Evolutionary conservation across 768 basidiomycete species (phyloP).

Genomic region (Leccinum arenicola): DNA sequence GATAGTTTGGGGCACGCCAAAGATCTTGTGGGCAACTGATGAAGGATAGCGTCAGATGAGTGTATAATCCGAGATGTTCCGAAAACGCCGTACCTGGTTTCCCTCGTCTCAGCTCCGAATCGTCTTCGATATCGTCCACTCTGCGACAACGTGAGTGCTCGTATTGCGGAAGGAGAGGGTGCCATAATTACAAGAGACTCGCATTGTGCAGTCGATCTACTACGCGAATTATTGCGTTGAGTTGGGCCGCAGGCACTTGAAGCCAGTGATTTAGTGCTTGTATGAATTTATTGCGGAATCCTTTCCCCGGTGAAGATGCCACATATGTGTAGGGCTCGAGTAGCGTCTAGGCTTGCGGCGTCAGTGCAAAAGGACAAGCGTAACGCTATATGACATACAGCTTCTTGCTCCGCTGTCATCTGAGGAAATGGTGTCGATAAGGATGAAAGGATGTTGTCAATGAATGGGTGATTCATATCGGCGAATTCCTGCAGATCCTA

Average conservation of each 20-base stretch:
- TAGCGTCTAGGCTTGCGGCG: constrained; percentile 37
- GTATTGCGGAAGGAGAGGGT: neutral
- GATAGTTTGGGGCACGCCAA: constrained; percentile 93
- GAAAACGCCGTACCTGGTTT: constrained; percentile 57
- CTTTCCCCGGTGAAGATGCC: constrained; percentile 84
- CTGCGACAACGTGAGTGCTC: constrained; percentile 37
- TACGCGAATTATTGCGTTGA: constrained; percentile 70
- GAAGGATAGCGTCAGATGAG: neutral
- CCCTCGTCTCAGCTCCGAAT: constrained; percentile 82
- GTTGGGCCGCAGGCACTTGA: constrained; percentile 69
- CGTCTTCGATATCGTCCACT: constrained; percentile 95
- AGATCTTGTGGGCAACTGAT: constrained; percentile 95
- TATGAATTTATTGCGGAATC: constrained; percentile 82
- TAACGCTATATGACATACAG: constrained; percentile 13
- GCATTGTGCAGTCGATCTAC: constrained; percentile 93
- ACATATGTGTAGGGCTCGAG: constrained; percentile 90
- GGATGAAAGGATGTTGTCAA: constrained; percentile 39
- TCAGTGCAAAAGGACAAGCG: neutral
- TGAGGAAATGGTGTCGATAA: constrained; percentile 25
- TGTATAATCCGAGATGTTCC: neutral
- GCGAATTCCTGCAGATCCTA: neutral
- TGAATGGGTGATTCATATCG: constrained; percentile 29
- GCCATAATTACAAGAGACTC: constrained; percentile 71
- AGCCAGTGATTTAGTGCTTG: constrained; percentile 94
- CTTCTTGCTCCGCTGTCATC: constrained; percentile 22